These are phyloP conservation scores for Exophiala oligosperma DNA, from an alignment of 2,329 filamentous ascomycete genomes.

Conservation along the genomic window DNA sequence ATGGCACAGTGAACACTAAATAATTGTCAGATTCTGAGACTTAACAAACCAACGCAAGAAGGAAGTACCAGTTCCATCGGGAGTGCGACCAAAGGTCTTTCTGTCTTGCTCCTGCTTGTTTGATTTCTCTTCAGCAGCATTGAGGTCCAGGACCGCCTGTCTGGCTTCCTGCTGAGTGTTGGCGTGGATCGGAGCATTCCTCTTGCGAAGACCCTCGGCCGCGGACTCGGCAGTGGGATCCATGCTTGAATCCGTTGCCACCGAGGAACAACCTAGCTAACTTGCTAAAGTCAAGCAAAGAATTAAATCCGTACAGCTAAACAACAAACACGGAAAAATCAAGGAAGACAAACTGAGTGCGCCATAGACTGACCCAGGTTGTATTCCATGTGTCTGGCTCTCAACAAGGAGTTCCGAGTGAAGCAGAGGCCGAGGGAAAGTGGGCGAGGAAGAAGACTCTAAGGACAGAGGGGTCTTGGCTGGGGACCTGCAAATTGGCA, in stretches of 20 bases:
- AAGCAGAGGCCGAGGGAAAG: not conserved
- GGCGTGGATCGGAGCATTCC: slow-evolving; percentile 41
- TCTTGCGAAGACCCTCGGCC: slow-evolving; percentile 48
- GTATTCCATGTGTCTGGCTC: not conserved
- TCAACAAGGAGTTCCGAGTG: not conserved
- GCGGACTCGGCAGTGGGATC: slow-evolving; percentile 15
- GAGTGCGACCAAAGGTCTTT: slow-evolving; percentile 88
- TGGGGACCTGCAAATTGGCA: not conserved
- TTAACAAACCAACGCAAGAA: not conserved
- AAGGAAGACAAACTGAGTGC: not conserved
- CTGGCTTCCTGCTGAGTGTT: slow-evolving; percentile 42
- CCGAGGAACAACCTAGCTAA: no score
- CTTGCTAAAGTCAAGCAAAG: not conserved
- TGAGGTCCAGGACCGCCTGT: slow-evolving; percentile 50
- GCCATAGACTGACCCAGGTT: not conserved
- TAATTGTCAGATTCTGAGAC: not conserved
- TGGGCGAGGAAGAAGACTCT: not conserved
- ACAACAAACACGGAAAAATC: not conserved
- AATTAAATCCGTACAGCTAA: not conserved
- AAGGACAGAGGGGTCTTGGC: not conserved
- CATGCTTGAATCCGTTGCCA: not conserved
- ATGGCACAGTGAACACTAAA: slow-evolving; percentile 89
- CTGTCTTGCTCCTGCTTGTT: slow-evolving; percentile 54
- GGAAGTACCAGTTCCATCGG: slow-evolving; percentile 76
- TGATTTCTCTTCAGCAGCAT: slow-evolving; percentile 45